Conservation (phyloP, 371 early-diverging fungal genomes). For the Mortierella sp. region DNA sequence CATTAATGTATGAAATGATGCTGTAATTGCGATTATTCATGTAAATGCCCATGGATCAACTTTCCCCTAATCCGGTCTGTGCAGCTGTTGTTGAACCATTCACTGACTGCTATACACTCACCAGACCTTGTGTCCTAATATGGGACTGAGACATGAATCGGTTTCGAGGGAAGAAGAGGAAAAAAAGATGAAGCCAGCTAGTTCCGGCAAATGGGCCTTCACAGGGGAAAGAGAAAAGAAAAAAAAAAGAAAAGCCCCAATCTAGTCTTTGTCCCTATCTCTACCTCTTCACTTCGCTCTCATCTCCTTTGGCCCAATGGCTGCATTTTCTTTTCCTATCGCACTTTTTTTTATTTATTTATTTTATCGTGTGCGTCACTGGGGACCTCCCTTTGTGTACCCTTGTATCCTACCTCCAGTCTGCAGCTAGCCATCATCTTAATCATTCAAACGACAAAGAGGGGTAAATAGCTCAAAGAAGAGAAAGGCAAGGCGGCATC, state of each 20-base stretch:
- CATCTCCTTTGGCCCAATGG: conserved; percentile 1
- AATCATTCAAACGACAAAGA: neutral
- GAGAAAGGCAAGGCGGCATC: conserved; percentile 5
- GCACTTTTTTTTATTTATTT: neutral
- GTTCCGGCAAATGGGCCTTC: conserved; percentile 14
- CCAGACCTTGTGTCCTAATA: neutral
- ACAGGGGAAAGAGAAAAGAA: neutral
- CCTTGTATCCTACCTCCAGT: too few relatives aligned
- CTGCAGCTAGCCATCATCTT: neutral
- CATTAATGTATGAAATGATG: neutral
- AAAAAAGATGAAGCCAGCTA: neutral
- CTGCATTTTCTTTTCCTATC: neutral
- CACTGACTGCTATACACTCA: too few relatives aligned
- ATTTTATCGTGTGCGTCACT: conserved; percentile 5
- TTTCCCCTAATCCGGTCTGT: neutral
- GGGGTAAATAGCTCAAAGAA: neutral
- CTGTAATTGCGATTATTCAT: neutral
- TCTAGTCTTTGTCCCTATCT: conserved; percentile 4
- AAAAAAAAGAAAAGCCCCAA: neutral
- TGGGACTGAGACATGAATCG: neutral
- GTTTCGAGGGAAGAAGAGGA: neutral
- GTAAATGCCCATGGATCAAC: neutral
- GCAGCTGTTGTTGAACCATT: neutral
- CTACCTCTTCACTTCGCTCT: neutral
- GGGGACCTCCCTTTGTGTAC: neutral